Percentiles rank a stretch among this genome's conserved stretches.
Conservation (phyloP, 2,329 filamentous ascomycete species). For the Coniochaeta pulveracea region DNA sequence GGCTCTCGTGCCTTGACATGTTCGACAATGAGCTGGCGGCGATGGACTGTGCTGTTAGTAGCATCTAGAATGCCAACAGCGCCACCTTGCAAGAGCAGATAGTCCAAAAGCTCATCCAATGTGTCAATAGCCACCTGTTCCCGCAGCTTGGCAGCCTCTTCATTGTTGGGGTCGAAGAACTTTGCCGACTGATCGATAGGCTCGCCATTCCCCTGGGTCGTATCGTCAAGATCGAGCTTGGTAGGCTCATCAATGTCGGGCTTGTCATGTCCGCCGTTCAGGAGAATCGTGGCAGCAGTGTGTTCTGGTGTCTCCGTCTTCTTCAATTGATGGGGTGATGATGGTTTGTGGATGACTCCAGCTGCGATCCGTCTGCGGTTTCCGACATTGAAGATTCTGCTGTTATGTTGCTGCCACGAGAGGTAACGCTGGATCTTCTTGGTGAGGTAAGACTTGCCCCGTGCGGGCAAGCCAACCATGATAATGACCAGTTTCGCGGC, state of each 20-base stretch:
- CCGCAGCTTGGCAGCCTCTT: conserved; percentile 67
- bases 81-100: conserved; percentile 70
- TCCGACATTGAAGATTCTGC: conserved; percentile 93
- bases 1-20: conserved; percentile 75
- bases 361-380: conserved; percentile 76
- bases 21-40: conserved; percentile 73
- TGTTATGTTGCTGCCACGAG: conserved; percentile 95
- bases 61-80: conserved; percentile 93
- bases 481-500: conserved; percentile 94
- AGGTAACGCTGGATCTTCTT: conserved; percentile 95
- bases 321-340: conserved; percentile 5
- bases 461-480: conserved; percentile 92
- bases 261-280: conserved; percentile 36
- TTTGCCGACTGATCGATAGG: conserved; percentile 76
- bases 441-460: conserved; percentile 97
- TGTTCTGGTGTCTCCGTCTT: conserved; percentile 14
- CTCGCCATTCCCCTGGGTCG: conserved; percentile 19
- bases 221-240: conserved; percentile 23
- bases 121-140: conserved; percentile 91
- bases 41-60: conserved; percentile 87
- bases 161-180: conserved; percentile 90
- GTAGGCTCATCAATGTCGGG: conserved; percentile 27
- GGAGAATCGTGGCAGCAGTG: conserved; percentile 41
- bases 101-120: conserved; percentile 82
- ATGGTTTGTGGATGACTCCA: conserved; percentile 29